These are phyloP conservation scores for Bonia amplexicaulis DNA, from an alignment of 176 grass and related monocot genomes.

Conservation along the genomic window DNA sequence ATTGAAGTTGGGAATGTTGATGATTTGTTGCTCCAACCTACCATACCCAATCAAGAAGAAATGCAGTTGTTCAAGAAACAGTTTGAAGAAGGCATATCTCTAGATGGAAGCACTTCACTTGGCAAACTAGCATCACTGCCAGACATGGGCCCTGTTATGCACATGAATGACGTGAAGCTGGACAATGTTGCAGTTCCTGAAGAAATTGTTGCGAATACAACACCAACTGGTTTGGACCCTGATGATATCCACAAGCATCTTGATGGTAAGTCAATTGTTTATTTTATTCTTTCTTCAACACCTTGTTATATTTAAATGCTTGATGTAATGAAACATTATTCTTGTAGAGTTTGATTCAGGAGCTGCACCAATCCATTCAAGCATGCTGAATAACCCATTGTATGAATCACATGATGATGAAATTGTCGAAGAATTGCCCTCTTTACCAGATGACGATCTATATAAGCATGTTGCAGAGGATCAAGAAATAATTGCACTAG, in stretches of 20 bases:
- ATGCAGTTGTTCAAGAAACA: conserved; percentile 5
- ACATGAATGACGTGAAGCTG: conserved; percentile 11
- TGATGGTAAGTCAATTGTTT: conserved; percentile 29
- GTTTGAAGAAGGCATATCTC: conserved; percentile 16
- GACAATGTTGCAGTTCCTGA: conserved; percentile 22
- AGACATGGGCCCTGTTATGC: conserved; percentile 25
- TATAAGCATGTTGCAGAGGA: conserved; percentile 19
- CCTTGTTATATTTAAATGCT: conserved; percentile 23
- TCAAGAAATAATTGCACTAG: conserved; percentile 17
- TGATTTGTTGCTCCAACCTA: conserved; percentile 33
- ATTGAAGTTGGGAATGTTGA: conserved; percentile 22
- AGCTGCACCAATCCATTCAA: conserved; percentile 23
- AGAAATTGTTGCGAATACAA: conserved; percentile 2
- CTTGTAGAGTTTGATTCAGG: conserved; percentile 41
- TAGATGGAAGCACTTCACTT: conserved; percentile 12
- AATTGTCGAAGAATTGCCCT: conserved; percentile 19
- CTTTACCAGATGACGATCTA: conserved; percentile 32
- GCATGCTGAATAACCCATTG: background rate
- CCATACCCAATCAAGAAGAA: conserved; percentile 20
- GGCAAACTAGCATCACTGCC: conserved; percentile 14
- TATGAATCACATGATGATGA: conserved; percentile 25
- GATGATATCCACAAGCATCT: conserved; percentile 8
- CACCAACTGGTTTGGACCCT: conserved; percentile 1
- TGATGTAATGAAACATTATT: conserved; percentile 13
- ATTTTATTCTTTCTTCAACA: background rate